Evolutionary conservation across 2,329 filamentous ascomycete species (phyloP).

Genomic region (Nemania serpens): DNA sequence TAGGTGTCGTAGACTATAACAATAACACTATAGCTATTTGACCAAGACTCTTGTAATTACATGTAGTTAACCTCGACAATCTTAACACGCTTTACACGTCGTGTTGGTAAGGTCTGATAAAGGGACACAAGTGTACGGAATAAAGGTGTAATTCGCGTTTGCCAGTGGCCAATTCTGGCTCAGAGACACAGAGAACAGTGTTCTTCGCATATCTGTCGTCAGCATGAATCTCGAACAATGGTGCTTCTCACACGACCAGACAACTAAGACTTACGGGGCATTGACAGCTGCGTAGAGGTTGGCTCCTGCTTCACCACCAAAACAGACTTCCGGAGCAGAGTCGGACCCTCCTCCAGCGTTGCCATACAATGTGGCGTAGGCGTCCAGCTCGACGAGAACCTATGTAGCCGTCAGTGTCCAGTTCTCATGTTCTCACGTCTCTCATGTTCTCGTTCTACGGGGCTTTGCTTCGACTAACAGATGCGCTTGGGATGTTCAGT

Average conservation of each 20-base stretch:
- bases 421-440: conserved; percentile 1
- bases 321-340: conserved; percentile 11
- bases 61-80: too few species aligned
- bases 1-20: too few species aligned
- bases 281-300: conserved; percentile 17
- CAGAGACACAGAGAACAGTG: conserved; percentile 14
- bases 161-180: conserved; percentile 19
- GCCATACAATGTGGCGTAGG: conserved; percentile 20
- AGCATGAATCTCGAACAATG: too few species aligned
- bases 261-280: conserved; percentile 11
- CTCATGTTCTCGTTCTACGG: too few species aligned
- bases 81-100: conserved; percentile 9
- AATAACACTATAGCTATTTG: too few species aligned
- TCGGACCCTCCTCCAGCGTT: conserved; percentile 12
- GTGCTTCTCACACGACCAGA: too few species aligned
- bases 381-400: conserved; percentile 16
- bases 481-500: conserved; percentile 15
- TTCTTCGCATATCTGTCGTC: conserved; percentile 9
- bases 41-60: too few species aligned
- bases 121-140: conserved; percentile 15
- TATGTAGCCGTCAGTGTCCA: conserved; percentile 4
- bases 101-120: conserved; percentile 2
- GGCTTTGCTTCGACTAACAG: too few species aligned
- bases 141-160: conserved; percentile 8
- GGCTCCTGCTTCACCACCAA: conserved; percentile 15